A percentile compares a stretch with the other conserved stretches of the same genome.
These are phyloP conservation scores for Obelidium mucronatum DNA, from an alignment of 192 early-diverging fungal species.

Conservation along the genomic window DNA sequence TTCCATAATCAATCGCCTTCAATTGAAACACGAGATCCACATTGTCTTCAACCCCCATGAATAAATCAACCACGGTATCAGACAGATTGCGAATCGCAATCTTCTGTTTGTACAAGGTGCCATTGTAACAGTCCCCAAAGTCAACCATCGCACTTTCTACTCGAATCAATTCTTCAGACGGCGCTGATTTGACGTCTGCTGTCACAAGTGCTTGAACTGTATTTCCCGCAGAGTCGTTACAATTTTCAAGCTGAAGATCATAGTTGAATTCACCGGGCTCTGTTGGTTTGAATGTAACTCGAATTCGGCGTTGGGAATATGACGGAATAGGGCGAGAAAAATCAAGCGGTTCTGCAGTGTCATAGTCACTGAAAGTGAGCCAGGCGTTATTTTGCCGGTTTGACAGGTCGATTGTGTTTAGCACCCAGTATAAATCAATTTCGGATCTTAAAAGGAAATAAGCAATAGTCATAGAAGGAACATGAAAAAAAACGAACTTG, in stretches of 20 bases:
- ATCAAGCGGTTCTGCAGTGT: constrained; percentile 64
- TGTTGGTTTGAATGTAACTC: constrained; percentile 84
- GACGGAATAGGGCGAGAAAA: constrained; percentile 65
- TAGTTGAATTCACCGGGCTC: constrained; percentile 92
- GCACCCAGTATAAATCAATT: constrained; percentile 87
- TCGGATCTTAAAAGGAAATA: constrained; percentile 64
- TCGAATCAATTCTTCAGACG: constrained; percentile 71
- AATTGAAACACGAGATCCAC: constrained; percentile 60
- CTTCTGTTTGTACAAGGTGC: constrained; percentile 82
- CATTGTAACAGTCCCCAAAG: constrained; percentile 94
- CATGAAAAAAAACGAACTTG: constrained; percentile 12
- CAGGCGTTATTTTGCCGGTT: constrained; percentile 63
- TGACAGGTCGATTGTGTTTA: constrained; percentile 75
- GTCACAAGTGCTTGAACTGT: constrained; percentile 80
- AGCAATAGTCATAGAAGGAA: not conserved
- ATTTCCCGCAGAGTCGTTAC: constrained; percentile 82
- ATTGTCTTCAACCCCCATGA: constrained; percentile 59
- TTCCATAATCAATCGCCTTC: constrained; percentile 34
- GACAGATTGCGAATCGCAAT: constrained; percentile 84
- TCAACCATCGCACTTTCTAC: constrained; percentile 79
- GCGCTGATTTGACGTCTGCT: constrained; percentile 77
- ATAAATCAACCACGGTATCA: constrained; percentile 76
- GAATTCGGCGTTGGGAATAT: constrained; percentile 73
- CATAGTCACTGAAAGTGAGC: constrained; percentile 79
- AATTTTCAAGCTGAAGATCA: constrained; percentile 89